These are phyloP conservation scores for Leccinum solheimii DNA, from an alignment of 1,284 basidiomycete genomes.

Conservation along the genomic window DNA sequence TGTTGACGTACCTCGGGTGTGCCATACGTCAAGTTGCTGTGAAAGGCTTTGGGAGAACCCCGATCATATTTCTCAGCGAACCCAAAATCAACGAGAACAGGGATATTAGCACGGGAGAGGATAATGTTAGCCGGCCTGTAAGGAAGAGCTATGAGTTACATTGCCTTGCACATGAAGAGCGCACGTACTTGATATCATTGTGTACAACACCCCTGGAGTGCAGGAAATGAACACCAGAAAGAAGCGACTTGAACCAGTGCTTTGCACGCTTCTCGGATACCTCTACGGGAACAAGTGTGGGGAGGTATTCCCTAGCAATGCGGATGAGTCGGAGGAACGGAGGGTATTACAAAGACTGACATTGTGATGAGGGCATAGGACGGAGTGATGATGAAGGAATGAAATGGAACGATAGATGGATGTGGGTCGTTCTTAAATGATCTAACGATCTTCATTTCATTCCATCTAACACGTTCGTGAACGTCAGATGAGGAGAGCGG, in stretches of 20 bases:
- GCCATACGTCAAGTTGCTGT: slow-evolving; percentile 82
- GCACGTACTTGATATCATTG: slow-evolving; percentile 88
- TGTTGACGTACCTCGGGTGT: slow-evolving; percentile 72
- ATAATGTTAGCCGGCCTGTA: slow-evolving; percentile 85
- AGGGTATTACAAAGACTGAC: slow-evolving; percentile 46
- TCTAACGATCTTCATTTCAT: slow-evolving; percentile 92
- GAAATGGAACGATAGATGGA: slow-evolving; percentile 87
- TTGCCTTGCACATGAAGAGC: background rate
- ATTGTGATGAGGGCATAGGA: slow-evolving; percentile 86
- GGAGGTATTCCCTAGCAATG: slow-evolving; percentile 65
- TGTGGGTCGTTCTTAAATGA: slow-evolving; percentile 80
- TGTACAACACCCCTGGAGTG: slow-evolving; percentile 88
- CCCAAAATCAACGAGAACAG: slow-evolving; percentile 89
- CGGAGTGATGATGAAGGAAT: slow-evolving; percentile 90
- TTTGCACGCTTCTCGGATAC: slow-evolving; percentile 76
- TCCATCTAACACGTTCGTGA: slow-evolving; percentile 59
- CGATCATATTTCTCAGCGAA: slow-evolving; percentile 83
- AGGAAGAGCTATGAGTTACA: slow-evolving; percentile 3
- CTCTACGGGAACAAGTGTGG: slow-evolving; percentile 79
- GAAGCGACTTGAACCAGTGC: slow-evolving; percentile 81
- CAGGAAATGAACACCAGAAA: slow-evolving; percentile 87
- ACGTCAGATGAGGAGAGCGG: slow-evolving; percentile 11
- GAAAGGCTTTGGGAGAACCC: slow-evolving; percentile 64
- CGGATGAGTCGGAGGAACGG: slow-evolving; percentile 21
- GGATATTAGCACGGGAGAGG: slow-evolving; percentile 68